Conservation (phyloP, 2,329 filamentous ascomycete genomes). For the Pestalotiopsis fici region DNA sequence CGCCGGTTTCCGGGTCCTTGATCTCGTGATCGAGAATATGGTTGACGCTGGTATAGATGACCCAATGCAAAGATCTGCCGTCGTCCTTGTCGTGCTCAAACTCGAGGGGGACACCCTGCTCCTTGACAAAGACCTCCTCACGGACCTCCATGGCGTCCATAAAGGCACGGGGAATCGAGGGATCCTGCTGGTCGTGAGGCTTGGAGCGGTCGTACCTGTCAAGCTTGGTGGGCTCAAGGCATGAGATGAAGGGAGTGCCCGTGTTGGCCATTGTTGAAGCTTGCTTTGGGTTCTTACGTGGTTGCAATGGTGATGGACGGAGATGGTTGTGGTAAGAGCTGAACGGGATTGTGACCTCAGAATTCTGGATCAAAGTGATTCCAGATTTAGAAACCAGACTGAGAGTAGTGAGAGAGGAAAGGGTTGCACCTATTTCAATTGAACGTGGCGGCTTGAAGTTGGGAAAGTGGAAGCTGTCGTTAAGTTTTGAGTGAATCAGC, state of each 20-base stretch:
- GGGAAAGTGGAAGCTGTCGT: not conserved
- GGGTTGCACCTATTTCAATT: not conserved
- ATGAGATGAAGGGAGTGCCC: constrained; percentile 50
- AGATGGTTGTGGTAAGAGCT: not conserved
- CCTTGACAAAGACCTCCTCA: constrained; percentile 59
- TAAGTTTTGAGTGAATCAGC: not conserved
- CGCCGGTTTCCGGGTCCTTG: constrained; percentile 41
- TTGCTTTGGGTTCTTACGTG: not conserved
- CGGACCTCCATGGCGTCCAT: constrained; percentile 65
- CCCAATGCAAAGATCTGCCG: constrained; percentile 79
- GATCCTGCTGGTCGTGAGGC: constrained; percentile 43
- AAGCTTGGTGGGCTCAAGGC: constrained; percentile 50
- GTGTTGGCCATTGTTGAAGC: not conserved
- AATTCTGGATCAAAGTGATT: not conserved
- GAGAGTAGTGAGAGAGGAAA: not conserved
- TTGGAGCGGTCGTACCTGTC: constrained; percentile 44
- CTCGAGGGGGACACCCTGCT: constrained; percentile 60
- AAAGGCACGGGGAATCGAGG: constrained; percentile 55
- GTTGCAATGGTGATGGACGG: not conserved
- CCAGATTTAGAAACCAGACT: not conserved
- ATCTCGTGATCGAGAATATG: constrained; percentile 42
- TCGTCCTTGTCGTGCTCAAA: constrained; percentile 85
- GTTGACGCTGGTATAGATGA: constrained; percentile 72
- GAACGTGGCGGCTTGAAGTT: not conserved
- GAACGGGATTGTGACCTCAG: not conserved